Evolutionary conservation across 1,284 basidiomycete genomes (phyloP).

Genomic region (Puccinia novopanici): DNA sequence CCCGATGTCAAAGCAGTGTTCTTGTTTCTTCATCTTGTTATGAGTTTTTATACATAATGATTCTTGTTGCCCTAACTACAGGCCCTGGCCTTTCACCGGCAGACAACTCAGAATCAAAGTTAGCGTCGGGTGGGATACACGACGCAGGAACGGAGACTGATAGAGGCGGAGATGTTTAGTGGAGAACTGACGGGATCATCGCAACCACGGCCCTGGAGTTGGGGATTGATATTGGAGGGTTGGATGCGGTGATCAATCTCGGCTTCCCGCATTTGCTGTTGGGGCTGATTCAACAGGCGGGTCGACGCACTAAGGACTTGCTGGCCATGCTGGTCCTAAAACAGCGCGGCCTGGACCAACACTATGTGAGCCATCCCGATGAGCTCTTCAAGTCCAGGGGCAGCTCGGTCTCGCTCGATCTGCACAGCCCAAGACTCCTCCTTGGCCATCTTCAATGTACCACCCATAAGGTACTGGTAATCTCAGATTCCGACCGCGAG

Average conservation of each 20-base stretch:
- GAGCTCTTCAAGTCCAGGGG: conserved; percentile 64
- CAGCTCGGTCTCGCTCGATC: conserved; percentile 62
- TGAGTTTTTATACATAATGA: too few relatives aligned
- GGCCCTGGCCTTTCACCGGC: too few relatives aligned
- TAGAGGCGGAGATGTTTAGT: too few relatives aligned
- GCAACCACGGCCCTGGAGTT: too few relatives aligned
- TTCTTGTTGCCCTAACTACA: too few relatives aligned
- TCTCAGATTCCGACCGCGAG: conserved; percentile 65
- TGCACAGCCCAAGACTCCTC: conserved; percentile 73
- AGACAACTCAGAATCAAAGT: too few relatives aligned
- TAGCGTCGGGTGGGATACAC: too few relatives aligned
- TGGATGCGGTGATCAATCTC: conserved; percentile 84
- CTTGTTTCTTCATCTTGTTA: too few relatives aligned
- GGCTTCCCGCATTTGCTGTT: conserved; percentile 79
- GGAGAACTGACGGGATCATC: too few relatives aligned
- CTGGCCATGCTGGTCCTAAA: conserved; percentile 78
- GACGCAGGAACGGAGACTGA: too few relatives aligned
- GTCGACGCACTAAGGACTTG: conserved; percentile 77
- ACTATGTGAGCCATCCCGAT: conserved; percentile 73
- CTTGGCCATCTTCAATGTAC: conserved; percentile 88
- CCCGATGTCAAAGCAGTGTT: conserved; percentile 18
- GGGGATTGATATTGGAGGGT: too few relatives aligned
- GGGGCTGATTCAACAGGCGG: conserved; percentile 84
- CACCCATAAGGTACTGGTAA: conserved; percentile 79
- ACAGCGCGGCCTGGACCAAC: conserved; percentile 72